Evolutionary conservation across 768 basidiomycete species (phyloP), one percentile per base, ranked within the genome.

Genomic region (Fomitopsis serialis): DNA sequence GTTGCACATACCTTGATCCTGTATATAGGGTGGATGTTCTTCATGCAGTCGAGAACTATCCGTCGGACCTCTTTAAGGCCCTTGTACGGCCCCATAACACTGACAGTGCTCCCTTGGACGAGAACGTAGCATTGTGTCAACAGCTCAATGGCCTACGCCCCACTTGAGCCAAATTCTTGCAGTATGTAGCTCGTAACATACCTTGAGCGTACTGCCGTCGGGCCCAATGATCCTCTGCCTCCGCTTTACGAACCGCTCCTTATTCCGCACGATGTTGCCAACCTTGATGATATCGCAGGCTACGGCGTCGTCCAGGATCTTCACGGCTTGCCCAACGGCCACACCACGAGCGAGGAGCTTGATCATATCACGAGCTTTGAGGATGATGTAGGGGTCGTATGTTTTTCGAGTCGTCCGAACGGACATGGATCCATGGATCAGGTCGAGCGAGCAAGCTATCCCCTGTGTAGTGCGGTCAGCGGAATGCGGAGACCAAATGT

Each of bases 261-360:
- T 98, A 70, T 98, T 98, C 61, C 93, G 76, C 17, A 98, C 90
- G 49, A 96, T 67, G 61, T 80, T 95, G 15, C 97, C 96, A 56
- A 98, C 98, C 72, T 98, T 98, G 67, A 99, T 98, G 58, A 99
- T 95, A 68, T 99, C 97, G 68, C 93, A 97, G 2, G 93, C 90
- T 21, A 89, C 77, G 45, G 79, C 79, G 67, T 99, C 97, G 54
- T 97, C 87, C 51, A 99, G 72, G 42, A 98, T 84, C 68, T 94
- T 94, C 50, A 89, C 80, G 0, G 93, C 95, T 66, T 96, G 89
- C 5, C 74, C 82, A 47, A 94, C 68, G 15, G 90, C 78, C 24
- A 99, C 95, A 37, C 92, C 92, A 66, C 97, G 84, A 23, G 97
- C 92, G 24, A 99, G 79, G 3, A 99, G 80, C 68, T 98, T 98